Percentiles rank a stretch among this genome's conserved stretches.
These are phyloP conservation scores for Globisporangium uncinulatum DNA, from an alignment of 352 stramenopile genomes.

Conservation along the genomic window DNA sequence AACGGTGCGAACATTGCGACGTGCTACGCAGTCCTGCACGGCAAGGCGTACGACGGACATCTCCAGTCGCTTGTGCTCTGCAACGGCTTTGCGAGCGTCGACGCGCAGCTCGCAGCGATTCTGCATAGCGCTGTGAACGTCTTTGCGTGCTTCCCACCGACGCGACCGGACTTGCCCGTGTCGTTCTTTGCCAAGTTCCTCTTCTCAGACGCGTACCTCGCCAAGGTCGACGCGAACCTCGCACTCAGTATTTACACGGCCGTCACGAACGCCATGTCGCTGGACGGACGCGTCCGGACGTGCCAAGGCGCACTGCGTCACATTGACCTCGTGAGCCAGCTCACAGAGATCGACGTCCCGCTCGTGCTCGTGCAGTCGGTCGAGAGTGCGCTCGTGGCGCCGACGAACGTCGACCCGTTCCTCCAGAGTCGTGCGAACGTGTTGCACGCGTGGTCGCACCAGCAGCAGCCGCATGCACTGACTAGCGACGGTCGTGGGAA, in stretches of 20 bases:
- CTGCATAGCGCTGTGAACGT: constrained; percentile 80
- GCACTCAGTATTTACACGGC: constrained; percentile 92
- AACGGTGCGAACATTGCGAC: constrained; percentile 85
- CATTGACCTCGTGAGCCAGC: constrained; percentile 48
- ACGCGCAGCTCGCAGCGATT: constrained; percentile 69
- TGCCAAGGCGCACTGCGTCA: constrained; percentile 77
- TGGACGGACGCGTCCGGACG: constrained; percentile 81
- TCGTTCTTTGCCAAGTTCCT: constrained; percentile 89
- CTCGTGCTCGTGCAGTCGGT: constrained; percentile 87
- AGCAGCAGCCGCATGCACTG: constrained; percentile 28
- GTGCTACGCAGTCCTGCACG: constrained; percentile 53
- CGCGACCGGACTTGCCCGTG: constrained; percentile 80
- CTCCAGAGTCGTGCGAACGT: constrained; percentile 71
- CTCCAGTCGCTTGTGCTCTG: constrained; percentile 76
- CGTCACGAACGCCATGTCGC: constrained; percentile 88
- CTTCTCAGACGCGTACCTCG: constrained; percentile 89
- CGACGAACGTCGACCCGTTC: constrained; percentile 89
- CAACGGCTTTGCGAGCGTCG: constrained; percentile 81
- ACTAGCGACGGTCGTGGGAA: constrained; percentile 40
- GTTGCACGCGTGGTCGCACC: constrained; percentile 73
- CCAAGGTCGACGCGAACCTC: constrained; percentile 79
- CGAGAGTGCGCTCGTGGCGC: constrained; percentile 83
- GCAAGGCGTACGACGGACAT: constrained; percentile 33
- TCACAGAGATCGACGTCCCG: constrained; percentile 57
- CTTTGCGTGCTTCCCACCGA: constrained; percentile 74